Evolutionary conservation across 768 basidiomycete species (phyloP).

Genomic region (Russula brevipes): DNA sequence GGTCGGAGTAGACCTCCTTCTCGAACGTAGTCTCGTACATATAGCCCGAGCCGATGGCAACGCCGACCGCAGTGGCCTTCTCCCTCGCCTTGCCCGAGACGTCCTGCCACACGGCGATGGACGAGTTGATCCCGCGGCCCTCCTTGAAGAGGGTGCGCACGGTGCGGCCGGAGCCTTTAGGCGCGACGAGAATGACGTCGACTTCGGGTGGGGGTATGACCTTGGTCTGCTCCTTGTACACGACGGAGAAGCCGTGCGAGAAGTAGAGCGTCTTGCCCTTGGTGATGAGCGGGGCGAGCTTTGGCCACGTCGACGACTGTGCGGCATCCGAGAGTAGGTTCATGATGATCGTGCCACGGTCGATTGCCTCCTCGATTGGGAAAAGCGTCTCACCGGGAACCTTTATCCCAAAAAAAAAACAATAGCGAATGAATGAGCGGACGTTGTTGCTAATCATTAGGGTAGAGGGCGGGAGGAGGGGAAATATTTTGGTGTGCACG

Average conservation of each 20-base stretch:
- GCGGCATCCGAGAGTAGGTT: constrained; percentile 98
- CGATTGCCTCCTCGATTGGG: constrained; percentile 96
- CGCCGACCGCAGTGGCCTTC: constrained; percentile 91
- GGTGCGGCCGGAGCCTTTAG: constrained; percentile 97
- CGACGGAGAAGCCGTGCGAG: constrained; percentile 98
- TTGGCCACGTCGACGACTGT: constrained; percentile 94
- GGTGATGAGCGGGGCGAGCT: constrained; percentile 89
- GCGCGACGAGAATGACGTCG: constrained; percentile 98
- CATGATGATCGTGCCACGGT: constrained; percentile 97
- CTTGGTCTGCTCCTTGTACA: constrained; percentile 95
- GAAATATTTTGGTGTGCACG: constrained; percentile 26
- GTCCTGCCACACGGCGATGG: constrained; percentile 93
- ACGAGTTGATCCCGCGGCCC: constrained; percentile 96
- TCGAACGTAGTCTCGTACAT: constrained; percentile 98
- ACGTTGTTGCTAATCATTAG: no score
- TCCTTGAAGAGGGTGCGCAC: constrained; percentile 99
- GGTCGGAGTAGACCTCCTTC: constrained; percentile 99
- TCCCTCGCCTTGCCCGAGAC: constrained; percentile 97
- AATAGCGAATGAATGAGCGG: neutral
- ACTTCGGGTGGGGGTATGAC: constrained; percentile 89
- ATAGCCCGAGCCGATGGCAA: constrained; percentile 95
- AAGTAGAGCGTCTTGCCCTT: constrained; percentile 99
- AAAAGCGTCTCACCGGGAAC: constrained; percentile 97
- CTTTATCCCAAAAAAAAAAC: constrained; percentile 34
- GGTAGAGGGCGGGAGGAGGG: no score